Conservation (phyloP, 495 filamentous ascomycete species). For the Astrocystis sublimbata region DNA sequence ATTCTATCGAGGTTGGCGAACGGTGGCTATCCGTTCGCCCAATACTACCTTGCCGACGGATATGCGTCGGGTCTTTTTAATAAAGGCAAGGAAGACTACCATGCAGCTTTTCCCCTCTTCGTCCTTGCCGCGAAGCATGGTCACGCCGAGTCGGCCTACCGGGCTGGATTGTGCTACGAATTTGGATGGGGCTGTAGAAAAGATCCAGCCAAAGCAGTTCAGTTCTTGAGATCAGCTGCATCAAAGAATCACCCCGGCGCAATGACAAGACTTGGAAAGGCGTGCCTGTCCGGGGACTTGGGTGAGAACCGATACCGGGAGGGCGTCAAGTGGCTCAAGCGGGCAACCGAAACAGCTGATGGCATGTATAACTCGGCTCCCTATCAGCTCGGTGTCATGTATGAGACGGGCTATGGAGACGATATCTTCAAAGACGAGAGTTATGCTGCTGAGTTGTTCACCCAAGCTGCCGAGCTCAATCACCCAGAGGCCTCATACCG, state of each 20-base stretch:
- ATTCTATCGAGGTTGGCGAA: slow-evolving; percentile 86
- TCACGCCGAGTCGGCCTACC: slow-evolving; percentile 93
- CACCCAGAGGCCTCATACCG: slow-evolving; percentile 80
- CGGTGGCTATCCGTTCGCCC: slow-evolving; percentile 89
- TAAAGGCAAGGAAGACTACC: slow-evolving; percentile 88
- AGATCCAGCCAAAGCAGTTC: slow-evolving; percentile 84
- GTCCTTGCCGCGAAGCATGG: slow-evolving; percentile 94
- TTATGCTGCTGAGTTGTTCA: slow-evolving; percentile 93
- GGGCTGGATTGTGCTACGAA: slow-evolving; percentile 92
- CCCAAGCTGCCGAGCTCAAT: slow-evolving; percentile 89
- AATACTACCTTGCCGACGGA: slow-evolving; percentile 95
- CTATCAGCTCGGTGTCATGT: slow-evolving; percentile 84
- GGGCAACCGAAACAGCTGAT: slow-evolving; percentile 86
- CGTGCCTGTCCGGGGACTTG: slow-evolving; percentile 85
- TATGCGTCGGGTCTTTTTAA: slow-evolving; percentile 92
- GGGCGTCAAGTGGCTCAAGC: slow-evolving; percentile 95
- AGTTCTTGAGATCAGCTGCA: slow-evolving; percentile 87
- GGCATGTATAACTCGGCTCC: slow-evolving; percentile 88
- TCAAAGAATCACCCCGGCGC: slow-evolving; percentile 94
- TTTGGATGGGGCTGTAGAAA: slow-evolving; percentile 95
- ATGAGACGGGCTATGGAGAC: slow-evolving; percentile 86
- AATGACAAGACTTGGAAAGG: slow-evolving; percentile 87
- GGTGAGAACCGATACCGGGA: slow-evolving; percentile 86
- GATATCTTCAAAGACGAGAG: slow-evolving; percentile 87
- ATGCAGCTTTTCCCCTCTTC: slow-evolving; percentile 88